Evolutionary conservation across 2,329 filamentous ascomycete species (phyloP).

Genomic region (Periglandula ipomoeae): DNA sequence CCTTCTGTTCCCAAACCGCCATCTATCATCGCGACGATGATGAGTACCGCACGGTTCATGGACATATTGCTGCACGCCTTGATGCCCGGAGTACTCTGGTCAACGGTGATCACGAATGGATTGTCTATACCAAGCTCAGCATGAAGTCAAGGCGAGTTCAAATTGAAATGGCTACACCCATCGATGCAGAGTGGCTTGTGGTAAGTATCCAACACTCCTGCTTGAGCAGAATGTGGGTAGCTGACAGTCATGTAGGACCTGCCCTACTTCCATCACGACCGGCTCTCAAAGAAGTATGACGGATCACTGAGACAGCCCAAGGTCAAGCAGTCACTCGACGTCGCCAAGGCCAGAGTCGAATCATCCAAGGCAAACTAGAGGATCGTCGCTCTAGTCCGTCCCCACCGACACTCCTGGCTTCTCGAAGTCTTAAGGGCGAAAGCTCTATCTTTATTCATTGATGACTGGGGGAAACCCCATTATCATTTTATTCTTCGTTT

Average conservation of each 20-base stretch:
- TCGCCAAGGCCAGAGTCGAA: too few relatives aligned
- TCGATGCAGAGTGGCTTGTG: not conserved
- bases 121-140: not conserved
- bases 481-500: too few relatives aligned
- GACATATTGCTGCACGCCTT: not conserved
- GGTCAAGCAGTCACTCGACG: not conserved
- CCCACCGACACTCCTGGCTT: too few relatives aligned
- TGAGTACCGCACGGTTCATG: not conserved
- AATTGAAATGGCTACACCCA: not conserved
- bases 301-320: not conserved
- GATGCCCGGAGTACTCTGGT: not conserved
- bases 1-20: not conserved
- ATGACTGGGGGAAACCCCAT: too few relatives aligned
- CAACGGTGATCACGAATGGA: not conserved
- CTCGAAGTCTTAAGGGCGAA: too few relatives aligned
- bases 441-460: too few relatives aligned
- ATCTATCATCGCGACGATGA: not conserved
- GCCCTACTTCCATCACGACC: not conserved
- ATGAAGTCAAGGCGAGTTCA: not conserved
- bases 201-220: not conserved
- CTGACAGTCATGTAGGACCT: not conserved
- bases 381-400: too few relatives aligned
- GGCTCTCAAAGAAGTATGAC: not conserved
- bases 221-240: not conserved
- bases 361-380: too few relatives aligned